Conservation (phyloP, 2,329 filamentous ascomycete genomes). For the Xylariaceae sp. region DNA sequence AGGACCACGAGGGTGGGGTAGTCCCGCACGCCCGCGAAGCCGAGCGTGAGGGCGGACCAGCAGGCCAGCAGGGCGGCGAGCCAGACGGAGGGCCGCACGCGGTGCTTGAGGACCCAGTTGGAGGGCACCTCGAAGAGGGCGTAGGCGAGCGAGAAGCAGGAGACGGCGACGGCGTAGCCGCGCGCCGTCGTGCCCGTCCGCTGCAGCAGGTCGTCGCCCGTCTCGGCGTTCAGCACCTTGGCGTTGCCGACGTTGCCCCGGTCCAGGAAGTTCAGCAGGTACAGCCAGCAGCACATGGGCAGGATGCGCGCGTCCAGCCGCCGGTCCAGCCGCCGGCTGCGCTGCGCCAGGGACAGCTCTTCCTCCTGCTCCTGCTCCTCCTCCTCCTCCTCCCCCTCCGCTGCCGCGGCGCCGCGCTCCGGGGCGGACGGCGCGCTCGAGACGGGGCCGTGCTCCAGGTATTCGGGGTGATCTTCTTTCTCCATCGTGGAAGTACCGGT, state of each 20-base stretch:
- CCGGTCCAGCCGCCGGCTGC: slow-evolving; percentile 13
- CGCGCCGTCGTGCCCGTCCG: slow-evolving; percentile 29
- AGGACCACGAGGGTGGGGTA: slow-evolving; percentile 17
- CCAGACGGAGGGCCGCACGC: slow-evolving; percentile 52
- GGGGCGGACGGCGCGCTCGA: neutral
- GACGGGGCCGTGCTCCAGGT: slow-evolving; percentile 6
- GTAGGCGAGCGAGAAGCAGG: slow-evolving; percentile 61
- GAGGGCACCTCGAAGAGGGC: slow-evolving; percentile 54
- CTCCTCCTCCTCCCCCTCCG: neutral
- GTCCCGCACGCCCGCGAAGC: slow-evolving; percentile 16
- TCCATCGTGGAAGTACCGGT: too few species aligned
- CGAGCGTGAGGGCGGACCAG: slow-evolving; percentile 17
- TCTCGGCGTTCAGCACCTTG: slow-evolving; percentile 32
- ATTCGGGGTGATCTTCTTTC: slow-evolving; percentile 8
- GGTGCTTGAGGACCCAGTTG: slow-evolving; percentile 55
- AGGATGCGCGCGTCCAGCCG: slow-evolving; percentile 25
- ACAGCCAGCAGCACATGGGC: slow-evolving; percentile 48
- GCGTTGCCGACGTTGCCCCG: slow-evolving; percentile 43
- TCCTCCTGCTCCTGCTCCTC: neutral
- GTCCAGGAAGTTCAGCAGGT: slow-evolving; percentile 49
- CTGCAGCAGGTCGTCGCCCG: slow-evolving; percentile 33
- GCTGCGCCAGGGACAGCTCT: slow-evolving; percentile 10
- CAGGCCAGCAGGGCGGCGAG: slow-evolving; percentile 54
- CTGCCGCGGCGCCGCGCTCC: too few species aligned
- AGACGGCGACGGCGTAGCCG: slow-evolving; percentile 50